Evolutionary conservation across 148 eudicot species (phyloP).

Genomic region (Arctostaphylos glauca): DNA sequence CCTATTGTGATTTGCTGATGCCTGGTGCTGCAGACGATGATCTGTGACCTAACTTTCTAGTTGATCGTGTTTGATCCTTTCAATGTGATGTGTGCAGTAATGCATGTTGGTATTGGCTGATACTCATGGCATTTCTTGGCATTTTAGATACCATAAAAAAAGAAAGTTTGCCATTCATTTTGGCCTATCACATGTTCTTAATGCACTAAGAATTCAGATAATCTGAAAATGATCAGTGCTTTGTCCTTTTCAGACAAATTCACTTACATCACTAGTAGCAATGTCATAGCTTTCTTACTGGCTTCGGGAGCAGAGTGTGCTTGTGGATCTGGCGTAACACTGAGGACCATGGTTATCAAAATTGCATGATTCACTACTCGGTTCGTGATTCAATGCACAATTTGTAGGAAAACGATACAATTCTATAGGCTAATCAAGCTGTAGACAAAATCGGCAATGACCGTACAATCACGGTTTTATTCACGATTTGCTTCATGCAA

Average conservation of each 20-base stretch:
- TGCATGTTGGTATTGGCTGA: neutral
- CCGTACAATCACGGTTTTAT: too few relatives aligned
- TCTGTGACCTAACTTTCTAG: neutral
- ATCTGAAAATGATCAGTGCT: neutral
- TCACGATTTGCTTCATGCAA: too few relatives aligned
- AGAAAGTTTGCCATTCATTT: neutral
- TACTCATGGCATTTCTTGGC: neutral
- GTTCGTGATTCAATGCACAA: too few relatives aligned
- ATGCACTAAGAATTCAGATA: neutral
- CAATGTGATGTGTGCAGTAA: neutral
- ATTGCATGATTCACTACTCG: neutral
- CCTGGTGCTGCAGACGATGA: neutral
- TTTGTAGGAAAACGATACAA: too few relatives aligned
- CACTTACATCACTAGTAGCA: neutral
- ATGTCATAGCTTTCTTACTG: neutral
- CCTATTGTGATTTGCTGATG: neutral
- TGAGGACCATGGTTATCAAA: too few relatives aligned
- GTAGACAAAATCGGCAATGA: too few relatives aligned
- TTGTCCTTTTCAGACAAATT: neutral
- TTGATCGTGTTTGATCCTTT: neutral
- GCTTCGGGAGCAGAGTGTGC: neutral
- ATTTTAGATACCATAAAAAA: neutral
- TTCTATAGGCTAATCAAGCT: too few relatives aligned
- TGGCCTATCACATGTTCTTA: neutral
- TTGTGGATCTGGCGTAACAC: neutral